These are phyloP conservation scores for Aspergillus uvarum DNA, from an alignment of 2,329 filamentous ascomycete species.

Conservation along the genomic window DNA sequence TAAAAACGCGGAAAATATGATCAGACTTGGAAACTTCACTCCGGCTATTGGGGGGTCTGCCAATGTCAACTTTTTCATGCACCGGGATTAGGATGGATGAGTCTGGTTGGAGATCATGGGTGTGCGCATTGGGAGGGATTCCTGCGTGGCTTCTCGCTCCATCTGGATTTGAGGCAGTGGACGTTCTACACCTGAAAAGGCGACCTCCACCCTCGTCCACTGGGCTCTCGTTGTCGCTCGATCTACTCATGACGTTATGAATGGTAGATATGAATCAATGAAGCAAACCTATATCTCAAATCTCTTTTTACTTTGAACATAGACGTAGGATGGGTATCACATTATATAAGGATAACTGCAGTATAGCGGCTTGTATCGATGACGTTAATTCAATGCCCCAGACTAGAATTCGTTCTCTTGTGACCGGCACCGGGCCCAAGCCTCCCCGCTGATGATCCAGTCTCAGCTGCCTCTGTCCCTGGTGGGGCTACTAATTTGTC, in stretches of 20 bases:
- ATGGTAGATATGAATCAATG: slow-evolving; percentile 33
- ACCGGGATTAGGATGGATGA: slow-evolving; percentile 1
- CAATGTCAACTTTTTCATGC: neutral
- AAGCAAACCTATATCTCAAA: slow-evolving; percentile 22
- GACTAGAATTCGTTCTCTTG: slow-evolving; percentile 24
- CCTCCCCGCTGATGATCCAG: slow-evolving; percentile 9
- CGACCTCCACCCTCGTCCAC: neutral
- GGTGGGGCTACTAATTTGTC: slow-evolving; percentile 42
- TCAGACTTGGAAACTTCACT: neutral
- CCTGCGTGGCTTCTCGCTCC: neutral
- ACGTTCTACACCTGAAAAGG: slow-evolving; percentile 16
- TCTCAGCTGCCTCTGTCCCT: slow-evolving; percentile 13
- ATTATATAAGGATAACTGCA: slow-evolving; percentile 24
- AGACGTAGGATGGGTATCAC: slow-evolving; percentile 10
- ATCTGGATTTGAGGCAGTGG: neutral
- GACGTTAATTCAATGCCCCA: neutral
- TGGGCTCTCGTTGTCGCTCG: slow-evolving; percentile 7
- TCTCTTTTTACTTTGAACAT: neutral
- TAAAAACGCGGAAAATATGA: neutral
- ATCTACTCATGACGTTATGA: slow-evolving; percentile 34
- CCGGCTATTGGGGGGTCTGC: slow-evolving; percentile 12
- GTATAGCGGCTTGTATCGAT: slow-evolving; percentile 7
- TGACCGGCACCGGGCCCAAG: slow-evolving; percentile 26
- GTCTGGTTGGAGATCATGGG: slow-evolving; percentile 14
- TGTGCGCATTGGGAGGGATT: slow-evolving; percentile 15